Conservation (phyloP, 2,329 filamentous ascomycete species). For the Pseudogymnoascus sp. region DNA sequence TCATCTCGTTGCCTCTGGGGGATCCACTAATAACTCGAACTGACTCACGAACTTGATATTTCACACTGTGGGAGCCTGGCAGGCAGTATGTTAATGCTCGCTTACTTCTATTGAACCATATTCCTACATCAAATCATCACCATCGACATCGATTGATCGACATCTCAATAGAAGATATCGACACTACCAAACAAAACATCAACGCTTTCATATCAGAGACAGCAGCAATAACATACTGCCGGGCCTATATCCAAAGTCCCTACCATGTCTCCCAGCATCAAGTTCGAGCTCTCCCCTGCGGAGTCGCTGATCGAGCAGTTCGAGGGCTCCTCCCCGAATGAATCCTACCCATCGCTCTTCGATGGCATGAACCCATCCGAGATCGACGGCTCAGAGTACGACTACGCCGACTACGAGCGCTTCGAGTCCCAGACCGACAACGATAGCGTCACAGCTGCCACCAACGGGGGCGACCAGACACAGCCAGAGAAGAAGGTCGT, state of each 20-base stretch:
- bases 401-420: slow-evolving; percentile 20
- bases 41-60: not conserved
- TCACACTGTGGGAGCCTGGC: not conserved
- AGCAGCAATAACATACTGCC: not conserved
- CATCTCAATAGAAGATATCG: not conserved
- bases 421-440: slow-evolving; percentile 12
- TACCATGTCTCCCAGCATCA: not conserved
- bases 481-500: slow-evolving; percentile 56
- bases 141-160: not conserved
- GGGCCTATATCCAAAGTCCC: not conserved
- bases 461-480: slow-evolving; percentile 20
- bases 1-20: not conserved
- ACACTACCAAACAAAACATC: not conserved
- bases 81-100: slow-evolving; percentile 1
- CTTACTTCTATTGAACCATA: not conserved
- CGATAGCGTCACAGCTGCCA: slow-evolving; percentile 17
- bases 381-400: slow-evolving; percentile 27
- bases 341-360: slow-evolving; percentile 25
- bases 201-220: not conserved
- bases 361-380: slow-evolving; percentile 20
- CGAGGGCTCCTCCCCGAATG: not conserved
- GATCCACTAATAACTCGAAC: not conserved
- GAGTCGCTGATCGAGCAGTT: not conserved
- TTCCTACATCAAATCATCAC: not conserved
- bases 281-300: not conserved